Percentiles rank a stretch among this genome's conserved stretches.
Conservation (phyloP, 345 rosid genomes). For the Mercurialis annua region DNA sequence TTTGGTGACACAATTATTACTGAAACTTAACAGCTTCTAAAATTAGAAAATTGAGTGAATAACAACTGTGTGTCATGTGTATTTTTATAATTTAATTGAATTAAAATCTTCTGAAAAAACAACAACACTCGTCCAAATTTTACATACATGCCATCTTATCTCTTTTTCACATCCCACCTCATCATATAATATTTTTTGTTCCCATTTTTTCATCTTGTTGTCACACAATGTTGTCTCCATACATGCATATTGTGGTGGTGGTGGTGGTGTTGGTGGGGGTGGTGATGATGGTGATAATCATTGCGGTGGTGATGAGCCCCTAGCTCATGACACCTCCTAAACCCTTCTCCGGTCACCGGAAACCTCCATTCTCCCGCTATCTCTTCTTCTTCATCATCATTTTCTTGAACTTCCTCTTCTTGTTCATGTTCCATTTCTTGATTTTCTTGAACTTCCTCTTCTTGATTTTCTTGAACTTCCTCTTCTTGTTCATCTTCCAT, state of each 20-base stretch:
- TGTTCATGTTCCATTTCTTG: slow-evolving; percentile 7
- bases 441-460: slow-evolving; percentile 13
- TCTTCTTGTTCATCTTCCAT: slow-evolving; percentile 13
- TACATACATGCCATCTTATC: neutral
- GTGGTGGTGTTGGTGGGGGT: slow-evolving; percentile 18
- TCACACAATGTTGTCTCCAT: slow-evolving; percentile 62
- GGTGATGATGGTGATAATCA: slow-evolving; percentile 16
- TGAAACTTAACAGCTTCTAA: too few species aligned
- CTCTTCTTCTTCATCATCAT: slow-evolving; percentile 18
- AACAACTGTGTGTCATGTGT: too few species aligned
- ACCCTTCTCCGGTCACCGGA: slow-evolving; percentile 34
- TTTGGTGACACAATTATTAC: too few species aligned
- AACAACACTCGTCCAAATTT: neutral
- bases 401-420: slow-evolving; percentile 2
- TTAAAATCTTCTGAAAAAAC: neutral
- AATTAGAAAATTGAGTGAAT: too few species aligned
- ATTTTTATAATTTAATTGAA: too few species aligned
- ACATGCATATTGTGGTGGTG: slow-evolving; percentile 39
- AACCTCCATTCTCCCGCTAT: slow-evolving; percentile 31
- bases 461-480: slow-evolving; percentile 17
- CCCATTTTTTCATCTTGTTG: slow-evolving; percentile 45
- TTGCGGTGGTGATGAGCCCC: slow-evolving; percentile 23
- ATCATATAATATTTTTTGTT: too few species aligned
- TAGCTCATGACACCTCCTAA: slow-evolving; percentile 42
- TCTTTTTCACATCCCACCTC: neutral